Evolutionary conservation across 2,329 filamentous ascomycete species (phyloP).

Genomic region (Dendrostoma leiphaemia): DNA sequence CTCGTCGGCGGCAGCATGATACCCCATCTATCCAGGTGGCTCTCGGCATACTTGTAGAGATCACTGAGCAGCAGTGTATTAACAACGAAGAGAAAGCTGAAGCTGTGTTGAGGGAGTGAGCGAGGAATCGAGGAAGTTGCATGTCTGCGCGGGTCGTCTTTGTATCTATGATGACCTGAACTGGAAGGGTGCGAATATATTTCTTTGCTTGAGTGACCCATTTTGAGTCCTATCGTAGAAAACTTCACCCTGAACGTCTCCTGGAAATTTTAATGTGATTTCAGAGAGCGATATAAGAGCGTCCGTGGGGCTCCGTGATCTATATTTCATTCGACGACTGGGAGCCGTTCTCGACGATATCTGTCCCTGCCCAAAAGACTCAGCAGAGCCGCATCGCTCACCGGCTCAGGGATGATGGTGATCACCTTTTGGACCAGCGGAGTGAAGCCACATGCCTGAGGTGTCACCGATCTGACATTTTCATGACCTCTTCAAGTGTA

Average conservation of each 20-base stretch:
- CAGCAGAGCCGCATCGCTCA: not conserved
- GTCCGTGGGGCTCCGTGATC: no score
- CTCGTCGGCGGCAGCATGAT: not conserved
- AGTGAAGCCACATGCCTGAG: not conserved
- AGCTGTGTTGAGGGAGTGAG: not conserved
- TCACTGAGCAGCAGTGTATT: not conserved
- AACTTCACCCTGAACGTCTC: no score
- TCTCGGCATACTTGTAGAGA: not conserved
- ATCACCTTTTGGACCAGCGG: not conserved
- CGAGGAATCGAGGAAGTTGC: not conserved
- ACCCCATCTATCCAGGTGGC: not conserved
- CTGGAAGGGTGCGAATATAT: not conserved
- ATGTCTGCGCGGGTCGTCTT: not conserved
- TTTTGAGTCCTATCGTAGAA: no score
- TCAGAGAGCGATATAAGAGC: no score
- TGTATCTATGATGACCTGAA: not conserved
- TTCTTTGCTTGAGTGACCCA: not conserved
- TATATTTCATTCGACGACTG: no score
- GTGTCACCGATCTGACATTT: not conserved
- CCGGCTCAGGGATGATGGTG: not conserved
- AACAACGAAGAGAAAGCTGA: slow-evolving; percentile 6
- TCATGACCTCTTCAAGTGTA: not conserved
- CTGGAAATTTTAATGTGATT: no score
- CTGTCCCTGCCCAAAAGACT: not conserved
- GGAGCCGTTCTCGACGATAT: no score